These are phyloP conservation scores for Lachnellula hyalina DNA, from an alignment of 2,329 filamentous ascomycete species.

Conservation along the genomic window DNA sequence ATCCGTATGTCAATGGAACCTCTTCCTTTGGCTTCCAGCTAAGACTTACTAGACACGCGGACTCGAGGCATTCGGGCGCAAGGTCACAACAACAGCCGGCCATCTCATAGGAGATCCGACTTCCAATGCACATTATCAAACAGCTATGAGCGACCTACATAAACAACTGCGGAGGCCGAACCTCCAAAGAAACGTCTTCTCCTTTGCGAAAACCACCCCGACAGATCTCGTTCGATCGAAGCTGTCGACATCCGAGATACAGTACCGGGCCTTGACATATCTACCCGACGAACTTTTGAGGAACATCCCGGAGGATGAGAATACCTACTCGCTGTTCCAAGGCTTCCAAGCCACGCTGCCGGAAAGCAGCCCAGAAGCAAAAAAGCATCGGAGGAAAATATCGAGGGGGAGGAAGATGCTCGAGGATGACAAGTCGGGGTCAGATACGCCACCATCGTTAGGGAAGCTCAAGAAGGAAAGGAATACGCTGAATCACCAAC, in stretches of 20 bases:
- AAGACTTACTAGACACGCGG: slow-evolving; percentile 62
- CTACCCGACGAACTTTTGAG: slow-evolving; percentile 83
- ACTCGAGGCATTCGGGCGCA: slow-evolving; percentile 87
- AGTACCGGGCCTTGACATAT: slow-evolving; percentile 83
- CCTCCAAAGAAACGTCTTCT: slow-evolving; percentile 85
- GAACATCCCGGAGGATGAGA: slow-evolving; percentile 83
- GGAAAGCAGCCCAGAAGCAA: slow-evolving; percentile 60
- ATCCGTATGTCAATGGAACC: slow-evolving; percentile 24
- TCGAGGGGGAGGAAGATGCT: slow-evolving; percentile 75
- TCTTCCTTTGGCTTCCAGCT: background rate
- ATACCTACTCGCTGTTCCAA: slow-evolving; percentile 89
- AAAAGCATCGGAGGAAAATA: slow-evolving; percentile 63
- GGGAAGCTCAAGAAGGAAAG: slow-evolving; percentile 75
- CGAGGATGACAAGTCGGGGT: slow-evolving; percentile 51
- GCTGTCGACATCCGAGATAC: slow-evolving; percentile 86
- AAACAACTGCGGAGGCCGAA: slow-evolving; percentile 79
- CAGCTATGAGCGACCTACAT: slow-evolving; percentile 82
- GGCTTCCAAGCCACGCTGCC: slow-evolving; percentile 91
- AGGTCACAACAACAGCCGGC: slow-evolving; percentile 88
- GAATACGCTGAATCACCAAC: slow-evolving; percentile 70
- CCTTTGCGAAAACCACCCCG: slow-evolving; percentile 85
- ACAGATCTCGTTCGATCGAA: slow-evolving; percentile 89
- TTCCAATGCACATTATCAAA: slow-evolving; percentile 67
- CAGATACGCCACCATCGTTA: slow-evolving; percentile 61
- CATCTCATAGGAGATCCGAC: slow-evolving; percentile 72